These are phyloP conservation scores for Phytopythium aichiense DNA, from an alignment of 352 stramenopile genomes.

Conservation along the genomic window DNA sequence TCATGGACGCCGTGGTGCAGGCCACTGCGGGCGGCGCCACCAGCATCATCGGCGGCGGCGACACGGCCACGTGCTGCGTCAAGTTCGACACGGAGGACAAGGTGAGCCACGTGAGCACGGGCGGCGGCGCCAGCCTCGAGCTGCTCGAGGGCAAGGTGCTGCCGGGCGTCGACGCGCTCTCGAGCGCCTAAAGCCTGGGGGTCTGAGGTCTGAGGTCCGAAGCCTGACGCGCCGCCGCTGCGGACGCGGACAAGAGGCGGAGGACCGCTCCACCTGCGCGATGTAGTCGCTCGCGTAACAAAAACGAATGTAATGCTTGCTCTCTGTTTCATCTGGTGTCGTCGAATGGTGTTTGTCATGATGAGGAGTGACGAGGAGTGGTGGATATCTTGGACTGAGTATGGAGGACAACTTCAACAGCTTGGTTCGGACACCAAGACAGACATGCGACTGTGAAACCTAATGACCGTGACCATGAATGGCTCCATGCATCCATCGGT, in stretches of 20 bases:
- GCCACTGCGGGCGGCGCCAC: constrained; percentile 92
- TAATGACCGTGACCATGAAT: too few relatives aligned
- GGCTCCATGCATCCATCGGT: too few relatives aligned
- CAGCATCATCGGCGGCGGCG: constrained; percentile 98
- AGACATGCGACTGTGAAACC: neutral
- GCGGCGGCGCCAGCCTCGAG: constrained; percentile 95
- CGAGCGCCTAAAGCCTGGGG: constrained; percentile 42
- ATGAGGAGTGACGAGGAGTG: too few relatives aligned
- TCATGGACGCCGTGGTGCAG: constrained; percentile 96
- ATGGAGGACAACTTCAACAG: neutral
- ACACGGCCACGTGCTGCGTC: constrained; percentile 91
- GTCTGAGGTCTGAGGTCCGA: too few relatives aligned
- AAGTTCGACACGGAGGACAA: constrained; percentile 89
- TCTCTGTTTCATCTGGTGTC: too few relatives aligned
- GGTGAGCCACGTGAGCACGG: constrained; percentile 90
- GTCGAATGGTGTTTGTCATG: too few relatives aligned
- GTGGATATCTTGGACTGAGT: neutral
- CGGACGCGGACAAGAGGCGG: too few relatives aligned
- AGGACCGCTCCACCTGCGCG: too few relatives aligned
- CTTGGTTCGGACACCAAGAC: neutral
- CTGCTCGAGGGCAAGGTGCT: constrained; percentile 98
- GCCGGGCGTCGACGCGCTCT: constrained; percentile 96
- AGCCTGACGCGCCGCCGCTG: too few relatives aligned
- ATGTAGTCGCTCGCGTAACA: too few relatives aligned
- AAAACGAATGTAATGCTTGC: too few relatives aligned